Conservation (phyloP, 768 basidiomycete species). For the Suillus clintonianus region DNA sequence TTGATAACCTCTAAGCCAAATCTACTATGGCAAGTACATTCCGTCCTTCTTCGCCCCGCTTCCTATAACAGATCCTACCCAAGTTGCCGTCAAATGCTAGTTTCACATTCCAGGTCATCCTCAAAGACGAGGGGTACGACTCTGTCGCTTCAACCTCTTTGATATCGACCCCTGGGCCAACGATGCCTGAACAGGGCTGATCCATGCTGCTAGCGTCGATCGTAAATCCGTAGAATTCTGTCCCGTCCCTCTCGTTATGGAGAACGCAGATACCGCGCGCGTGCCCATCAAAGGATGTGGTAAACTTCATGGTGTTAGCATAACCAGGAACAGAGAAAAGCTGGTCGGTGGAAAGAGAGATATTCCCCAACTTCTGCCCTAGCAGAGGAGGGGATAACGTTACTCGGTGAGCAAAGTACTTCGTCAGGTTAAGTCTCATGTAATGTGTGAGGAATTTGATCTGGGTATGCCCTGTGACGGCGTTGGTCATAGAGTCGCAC, state of each 20-base stretch:
- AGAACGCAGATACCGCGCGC: constrained; percentile 2
- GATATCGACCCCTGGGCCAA: constrained; percentile 2
- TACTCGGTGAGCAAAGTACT: constrained; percentile 4
- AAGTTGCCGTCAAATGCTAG: background rate
- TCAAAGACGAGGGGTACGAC: constrained; percentile 1
- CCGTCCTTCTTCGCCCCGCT: background rate
- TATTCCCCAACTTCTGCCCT: background rate
- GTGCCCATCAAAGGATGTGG: background rate
- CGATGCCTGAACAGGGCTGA: background rate
- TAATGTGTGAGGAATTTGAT: background rate
- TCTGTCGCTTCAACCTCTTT: constrained; percentile 4
- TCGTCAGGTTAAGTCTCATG: constrained; percentile 1
- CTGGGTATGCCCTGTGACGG: background rate
- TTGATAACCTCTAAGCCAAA: background rate
- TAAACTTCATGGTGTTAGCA: constrained; percentile 3
- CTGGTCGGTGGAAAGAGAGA: background rate
- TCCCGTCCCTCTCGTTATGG: background rate
- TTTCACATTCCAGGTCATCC: constrained; percentile 4
- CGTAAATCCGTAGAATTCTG: background rate
- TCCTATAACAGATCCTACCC: constrained; percentile 1
- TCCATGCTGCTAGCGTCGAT: background rate
- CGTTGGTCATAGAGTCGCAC: background rate
- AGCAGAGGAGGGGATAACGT: background rate
- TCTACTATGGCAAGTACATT: constrained; percentile 2
- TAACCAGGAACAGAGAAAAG: constrained; percentile 1